Conservation (phyloP, 306 rosid genomes). For the Boehmeria nivea region DNA sequence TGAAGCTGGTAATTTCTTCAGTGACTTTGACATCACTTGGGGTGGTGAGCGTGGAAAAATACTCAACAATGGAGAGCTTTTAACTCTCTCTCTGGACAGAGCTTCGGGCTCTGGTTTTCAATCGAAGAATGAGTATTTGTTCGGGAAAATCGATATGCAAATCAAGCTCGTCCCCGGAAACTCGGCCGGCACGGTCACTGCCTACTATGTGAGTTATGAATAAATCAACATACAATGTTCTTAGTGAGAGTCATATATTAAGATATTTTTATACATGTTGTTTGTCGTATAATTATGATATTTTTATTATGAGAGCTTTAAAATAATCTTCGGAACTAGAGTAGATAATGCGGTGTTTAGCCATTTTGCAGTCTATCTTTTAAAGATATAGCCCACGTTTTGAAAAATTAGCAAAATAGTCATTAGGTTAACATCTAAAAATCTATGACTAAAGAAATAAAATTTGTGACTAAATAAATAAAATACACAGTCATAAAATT, state of each 20-base stretch:
- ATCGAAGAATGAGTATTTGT: slow-evolving; percentile 47
- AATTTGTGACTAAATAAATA: no score
- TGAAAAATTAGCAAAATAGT: no score
- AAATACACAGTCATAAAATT: no score
- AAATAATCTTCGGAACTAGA: no score
- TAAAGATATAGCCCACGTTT: no score
- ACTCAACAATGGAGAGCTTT: slow-evolving; percentile 28
- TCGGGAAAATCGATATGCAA: slow-evolving; percentile 60
- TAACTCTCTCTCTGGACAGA: slow-evolving; percentile 49
- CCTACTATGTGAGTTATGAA: slow-evolving; percentile 40
- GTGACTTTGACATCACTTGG: slow-evolving; percentile 45
- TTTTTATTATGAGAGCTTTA: background rate
- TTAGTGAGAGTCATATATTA: no score
- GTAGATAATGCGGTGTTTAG: no score
- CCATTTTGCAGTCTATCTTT: no score
- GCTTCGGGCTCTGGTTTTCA: slow-evolving; percentile 55
- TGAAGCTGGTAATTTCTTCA: slow-evolving; percentile 27
- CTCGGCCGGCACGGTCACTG: slow-evolving; percentile 71
- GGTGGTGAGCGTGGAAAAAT: slow-evolving; percentile 50
- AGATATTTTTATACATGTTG: background rate
- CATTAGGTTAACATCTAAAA: no score
- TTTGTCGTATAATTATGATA: background rate
- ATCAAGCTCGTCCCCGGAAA: slow-evolving; percentile 64
- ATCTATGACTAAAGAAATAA: no score
- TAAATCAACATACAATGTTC: no score